Percentiles rank a stretch among this genome's conserved stretches.
Conservation (phyloP, 208 protist species). For the Trichomonas gallinae region DNA sequence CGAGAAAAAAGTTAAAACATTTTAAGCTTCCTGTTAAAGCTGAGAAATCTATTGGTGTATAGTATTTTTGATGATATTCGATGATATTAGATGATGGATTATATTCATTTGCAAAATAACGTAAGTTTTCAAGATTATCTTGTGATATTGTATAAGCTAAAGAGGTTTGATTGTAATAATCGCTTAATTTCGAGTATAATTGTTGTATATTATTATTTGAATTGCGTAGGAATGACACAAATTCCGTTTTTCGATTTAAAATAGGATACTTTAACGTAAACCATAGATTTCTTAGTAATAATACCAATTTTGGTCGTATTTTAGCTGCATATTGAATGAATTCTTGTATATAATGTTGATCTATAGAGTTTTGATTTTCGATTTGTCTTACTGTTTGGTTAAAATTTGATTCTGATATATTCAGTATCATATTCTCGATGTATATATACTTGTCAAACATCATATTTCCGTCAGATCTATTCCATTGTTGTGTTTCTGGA, state of each 20-base stretch:
- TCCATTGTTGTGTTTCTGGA: background rate
- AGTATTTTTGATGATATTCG: background rate
- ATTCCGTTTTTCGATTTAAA: background rate
- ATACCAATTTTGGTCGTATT: background rate
- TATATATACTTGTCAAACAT: background rate
- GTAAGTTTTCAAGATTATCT: background rate
- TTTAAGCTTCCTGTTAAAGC: background rate
- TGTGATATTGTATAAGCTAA: background rate
- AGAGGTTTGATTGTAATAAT: background rate
- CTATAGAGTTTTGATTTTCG: background rate
- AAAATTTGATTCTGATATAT: background rate
- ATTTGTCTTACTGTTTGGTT: background rate
- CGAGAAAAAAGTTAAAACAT: background rate
- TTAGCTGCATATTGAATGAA: background rate
- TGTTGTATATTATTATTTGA: background rate
- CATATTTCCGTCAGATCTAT: background rate
- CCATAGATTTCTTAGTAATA: background rate
- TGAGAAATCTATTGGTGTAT: background rate
- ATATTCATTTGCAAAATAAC: background rate
- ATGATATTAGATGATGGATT: background rate
- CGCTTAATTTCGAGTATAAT: background rate
- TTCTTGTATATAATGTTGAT: background rate
- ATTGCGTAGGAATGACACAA: background rate
- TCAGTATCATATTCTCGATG: background rate
- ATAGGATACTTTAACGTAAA: background rate